These are phyloP conservation scores for Aegilops umbellulata DNA, from an alignment of 176 grass and related monocot genomes.

Conservation along the genomic window DNA sequence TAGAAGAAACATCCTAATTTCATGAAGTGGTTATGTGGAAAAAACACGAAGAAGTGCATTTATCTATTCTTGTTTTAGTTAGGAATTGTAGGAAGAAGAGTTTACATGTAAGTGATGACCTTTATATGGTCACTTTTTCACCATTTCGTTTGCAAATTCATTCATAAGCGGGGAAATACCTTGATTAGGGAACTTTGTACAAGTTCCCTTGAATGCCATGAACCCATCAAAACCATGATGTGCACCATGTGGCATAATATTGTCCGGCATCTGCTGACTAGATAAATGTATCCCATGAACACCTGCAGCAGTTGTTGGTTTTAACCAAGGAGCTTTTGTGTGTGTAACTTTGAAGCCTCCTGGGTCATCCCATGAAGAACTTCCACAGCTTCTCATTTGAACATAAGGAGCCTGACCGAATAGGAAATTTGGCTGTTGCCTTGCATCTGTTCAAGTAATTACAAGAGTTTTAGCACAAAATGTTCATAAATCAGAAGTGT, in stretches of 20 bases:
- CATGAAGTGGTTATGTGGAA: neutral
- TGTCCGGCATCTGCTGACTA: conserved; percentile 40
- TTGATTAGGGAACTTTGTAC: conserved; percentile 63
- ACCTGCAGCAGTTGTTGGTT: conserved; percentile 32
- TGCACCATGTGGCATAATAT: conserved; percentile 22
- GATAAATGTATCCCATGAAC: conserved; percentile 35
- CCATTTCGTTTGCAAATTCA: neutral
- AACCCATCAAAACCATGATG: conserved; percentile 63
- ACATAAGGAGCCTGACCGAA: conserved; percentile 61
- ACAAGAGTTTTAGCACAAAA: neutral
- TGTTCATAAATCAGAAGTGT: too few relatives aligned
- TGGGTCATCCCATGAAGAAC: conserved; percentile 55
- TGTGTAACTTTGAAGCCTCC: conserved; percentile 59
- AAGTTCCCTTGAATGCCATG: conserved; percentile 50
- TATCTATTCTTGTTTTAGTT: neutral
- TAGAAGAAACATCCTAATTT: neutral
- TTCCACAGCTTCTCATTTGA: conserved; percentile 49
- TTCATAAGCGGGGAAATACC: conserved; percentile 41
- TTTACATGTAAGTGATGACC: neutral
- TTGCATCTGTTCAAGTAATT: conserved; percentile 56
- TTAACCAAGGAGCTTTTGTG: conserved; percentile 60
- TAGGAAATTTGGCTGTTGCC: conserved; percentile 52
- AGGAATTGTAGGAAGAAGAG: neutral
- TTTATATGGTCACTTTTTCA: neutral
- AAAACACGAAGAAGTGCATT: neutral